Base-by-base conservation (phyloP, 2,329 filamentous ascomycete genomes). In the Fusarium udum region DNA sequence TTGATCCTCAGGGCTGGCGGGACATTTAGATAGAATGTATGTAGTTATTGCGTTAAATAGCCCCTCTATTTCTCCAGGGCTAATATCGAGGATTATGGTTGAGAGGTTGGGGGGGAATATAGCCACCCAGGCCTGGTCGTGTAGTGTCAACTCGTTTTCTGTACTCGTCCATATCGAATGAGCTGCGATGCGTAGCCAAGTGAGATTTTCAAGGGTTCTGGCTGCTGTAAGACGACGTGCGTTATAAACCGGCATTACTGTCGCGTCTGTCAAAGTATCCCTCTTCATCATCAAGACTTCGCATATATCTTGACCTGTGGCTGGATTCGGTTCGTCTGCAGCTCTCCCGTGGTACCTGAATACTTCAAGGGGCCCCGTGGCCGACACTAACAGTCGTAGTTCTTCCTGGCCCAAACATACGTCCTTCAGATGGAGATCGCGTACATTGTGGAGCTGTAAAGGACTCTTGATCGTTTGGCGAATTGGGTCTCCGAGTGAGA, bases 401-500 rank as follows among this genome's bases (percentile, higher is more conserved):
- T 60, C 26, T 5, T 39, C 20, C 28, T 5, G 22, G 7, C 22
- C 5, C 22, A 49, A 12, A 13, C 4, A 32, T 11, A 32, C 22
- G 15, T 49, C 28, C 6, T 0, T 6, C 22, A 49, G 15, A 8
- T 24, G 0, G 13, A 49, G 28, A 18, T 1, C 2, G 8, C 28
- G 46, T 13, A 49, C 14, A 13, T 6, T 49, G 15, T n/a, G 2
- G 15, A 49, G 46, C 22, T 32, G 22, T 28, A 49, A 32, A 49
- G 46, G 14, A 32, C 15, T 49, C 22, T 18, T 49, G 8, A 49
- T 13, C 11, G 28, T 49, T 13, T 49, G 46, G 22, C 15, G 22
- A 49, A 8, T 13, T 31, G 45, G 45, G 45, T 48, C 15, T 31
- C 26, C 26, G 7, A 48, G 6, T 22, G 11, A 3, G 4, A 48